These are phyloP conservation scores for Oidiodendron maius DNA, from an alignment of 495 filamentous ascomycete species.

Conservation along the genomic window DNA sequence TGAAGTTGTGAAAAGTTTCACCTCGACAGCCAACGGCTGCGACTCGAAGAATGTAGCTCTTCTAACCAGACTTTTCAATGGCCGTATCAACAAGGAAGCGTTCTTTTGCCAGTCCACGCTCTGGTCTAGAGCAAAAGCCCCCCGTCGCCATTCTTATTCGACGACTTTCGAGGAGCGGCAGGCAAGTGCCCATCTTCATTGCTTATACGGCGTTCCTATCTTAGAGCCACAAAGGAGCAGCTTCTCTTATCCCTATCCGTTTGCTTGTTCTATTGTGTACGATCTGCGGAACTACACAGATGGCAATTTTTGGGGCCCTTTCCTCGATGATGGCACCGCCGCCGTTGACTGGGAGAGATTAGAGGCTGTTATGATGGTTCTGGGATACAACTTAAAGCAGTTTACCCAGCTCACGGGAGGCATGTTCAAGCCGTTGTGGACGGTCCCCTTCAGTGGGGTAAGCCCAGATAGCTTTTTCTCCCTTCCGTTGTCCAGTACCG, in stretches of 20 bases:
- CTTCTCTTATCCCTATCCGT: slow-evolving; percentile 36
- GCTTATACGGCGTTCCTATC: slow-evolving; percentile 47
- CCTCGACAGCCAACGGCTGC: not conserved
- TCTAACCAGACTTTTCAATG: slow-evolving; percentile 25
- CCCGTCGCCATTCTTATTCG: not conserved
- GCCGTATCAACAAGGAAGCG: slow-evolving; percentile 26
- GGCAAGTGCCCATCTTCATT: slow-evolving; percentile 56
- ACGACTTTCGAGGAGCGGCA: slow-evolving; percentile 34
- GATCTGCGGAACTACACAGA: slow-evolving; percentile 57
- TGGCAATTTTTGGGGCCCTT: slow-evolving; percentile 55
- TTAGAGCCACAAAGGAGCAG: slow-evolving; percentile 26
- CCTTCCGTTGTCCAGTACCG: slow-evolving; percentile 16
- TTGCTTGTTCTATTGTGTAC: slow-evolving; percentile 56
- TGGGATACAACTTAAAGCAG: slow-evolving; percentile 45
- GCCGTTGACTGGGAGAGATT: slow-evolving; percentile 66
- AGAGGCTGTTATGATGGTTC: slow-evolving; percentile 56
- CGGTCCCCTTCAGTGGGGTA: slow-evolving; percentile 44
- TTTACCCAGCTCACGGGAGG: slow-evolving; percentile 36
- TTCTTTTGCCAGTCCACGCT: slow-evolving; percentile 49
- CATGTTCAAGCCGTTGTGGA: slow-evolving; percentile 42
- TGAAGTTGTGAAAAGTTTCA: not conserved
- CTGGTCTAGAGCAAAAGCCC: slow-evolving; percentile 34
- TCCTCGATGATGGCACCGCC: slow-evolving; percentile 42
- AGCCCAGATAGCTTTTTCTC: slow-evolving; percentile 40
- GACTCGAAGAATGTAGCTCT: slow-evolving; percentile 21